Evolutionary conservation across 1,284 basidiomycete species (phyloP).

Genomic region (Takashimella tepidaria): DNA sequence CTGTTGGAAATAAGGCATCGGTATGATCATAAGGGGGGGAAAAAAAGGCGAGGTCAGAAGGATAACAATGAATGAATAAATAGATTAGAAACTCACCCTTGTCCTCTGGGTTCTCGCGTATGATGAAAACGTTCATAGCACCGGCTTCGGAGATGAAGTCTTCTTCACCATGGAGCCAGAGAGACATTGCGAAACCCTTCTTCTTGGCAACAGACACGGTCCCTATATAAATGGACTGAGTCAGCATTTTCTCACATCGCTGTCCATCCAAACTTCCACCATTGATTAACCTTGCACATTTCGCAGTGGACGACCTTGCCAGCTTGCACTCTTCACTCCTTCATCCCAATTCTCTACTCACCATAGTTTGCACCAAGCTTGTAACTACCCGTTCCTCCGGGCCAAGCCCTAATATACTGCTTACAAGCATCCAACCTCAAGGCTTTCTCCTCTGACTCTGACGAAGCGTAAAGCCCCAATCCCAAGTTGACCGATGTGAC

Average conservation of each 20-base stretch:
- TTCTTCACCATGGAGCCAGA: constrained; percentile 44
- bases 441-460: constrained; percentile 24
- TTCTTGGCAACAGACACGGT: constrained; percentile 42
- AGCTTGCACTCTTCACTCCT: no score
- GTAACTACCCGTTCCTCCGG: constrained; percentile 42
- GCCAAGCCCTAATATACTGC: constrained; percentile 44
- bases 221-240: no score
- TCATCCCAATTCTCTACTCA: constrained; percentile 12
- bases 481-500: constrained; percentile 43
- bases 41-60: not conserved
- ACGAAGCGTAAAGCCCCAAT: constrained; percentile 34
- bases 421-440: constrained; percentile 39
- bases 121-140: constrained; percentile 44
- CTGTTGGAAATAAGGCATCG: constrained; percentile 9
- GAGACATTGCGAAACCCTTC: constrained; percentile 41
- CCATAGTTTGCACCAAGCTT: constrained; percentile 47
- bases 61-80: not conserved
- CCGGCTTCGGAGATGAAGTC: constrained; percentile 44
- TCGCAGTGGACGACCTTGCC: no score
- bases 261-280: no score
- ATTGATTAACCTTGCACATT: no score
- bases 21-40: not conserved
- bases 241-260: no score
- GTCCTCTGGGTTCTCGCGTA: constrained; percentile 37
- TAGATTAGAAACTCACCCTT: constrained; percentile 25